These are phyloP conservation scores for Blastomyces parvus DNA, from an alignment of 2,329 filamentous ascomycete species.

Conservation along the genomic window DNA sequence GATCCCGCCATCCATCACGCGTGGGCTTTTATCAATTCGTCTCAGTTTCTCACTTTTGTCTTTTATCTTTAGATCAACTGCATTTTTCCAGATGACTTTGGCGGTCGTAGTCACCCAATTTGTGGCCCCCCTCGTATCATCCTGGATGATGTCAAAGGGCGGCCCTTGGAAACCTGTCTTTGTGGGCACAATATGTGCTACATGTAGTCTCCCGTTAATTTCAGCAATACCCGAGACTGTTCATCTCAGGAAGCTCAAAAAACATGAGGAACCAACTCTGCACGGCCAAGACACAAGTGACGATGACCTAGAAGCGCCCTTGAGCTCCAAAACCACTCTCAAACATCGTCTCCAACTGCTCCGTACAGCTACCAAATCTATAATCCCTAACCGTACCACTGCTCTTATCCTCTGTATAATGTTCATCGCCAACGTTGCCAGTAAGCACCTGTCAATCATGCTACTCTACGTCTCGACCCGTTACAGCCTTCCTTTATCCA, in stretches of 20 bases:
- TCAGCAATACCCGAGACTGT: constrained; percentile 34
- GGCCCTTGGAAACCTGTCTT: constrained; percentile 35
- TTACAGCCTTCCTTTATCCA: constrained; percentile 41
- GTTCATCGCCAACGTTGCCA: constrained; percentile 40
- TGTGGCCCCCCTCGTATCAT: constrained; percentile 30
- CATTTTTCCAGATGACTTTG: constrained; percentile 35
- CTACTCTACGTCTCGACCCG: constrained; percentile 46
- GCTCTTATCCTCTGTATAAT: constrained; percentile 39
- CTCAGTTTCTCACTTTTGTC: neutral
- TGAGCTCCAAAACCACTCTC: neutral
- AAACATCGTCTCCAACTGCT: constrained; percentile 3
- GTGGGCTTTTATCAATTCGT: neutral
- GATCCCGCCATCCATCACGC: constrained; percentile 1
- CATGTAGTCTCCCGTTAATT: constrained; percentile 26
- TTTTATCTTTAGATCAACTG: constrained; percentile 23
- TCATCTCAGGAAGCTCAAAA: constrained; percentile 15
- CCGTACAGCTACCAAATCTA: constrained; percentile 20
- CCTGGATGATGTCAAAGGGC: constrained; percentile 31
- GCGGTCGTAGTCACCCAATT: constrained; percentile 34
- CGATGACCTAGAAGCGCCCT: neutral
- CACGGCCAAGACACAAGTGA: neutral
- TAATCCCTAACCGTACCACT: constrained; percentile 33
- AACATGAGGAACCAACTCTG: neutral
- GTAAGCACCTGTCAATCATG: constrained; percentile 39
- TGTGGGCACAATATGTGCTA: constrained; percentile 27